These are phyloP conservation scores for Nelumbo lutea DNA, from an alignment of 164 flowering plant genomes.

Conservation along the genomic window DNA sequence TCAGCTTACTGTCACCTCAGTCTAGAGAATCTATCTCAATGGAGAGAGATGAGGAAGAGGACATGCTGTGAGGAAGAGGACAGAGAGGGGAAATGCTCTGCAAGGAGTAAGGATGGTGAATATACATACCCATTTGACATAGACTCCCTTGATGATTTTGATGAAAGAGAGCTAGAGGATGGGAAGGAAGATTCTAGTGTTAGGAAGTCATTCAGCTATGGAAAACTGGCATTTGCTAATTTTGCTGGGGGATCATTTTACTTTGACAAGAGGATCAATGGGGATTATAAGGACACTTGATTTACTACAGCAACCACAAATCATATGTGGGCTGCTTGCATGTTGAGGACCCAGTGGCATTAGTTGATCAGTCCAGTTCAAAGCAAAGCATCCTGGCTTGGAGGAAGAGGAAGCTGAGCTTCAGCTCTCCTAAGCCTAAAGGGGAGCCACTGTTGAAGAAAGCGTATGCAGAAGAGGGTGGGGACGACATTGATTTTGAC, in stretches of 20 bases:
- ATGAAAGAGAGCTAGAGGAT: conserved; percentile 34
- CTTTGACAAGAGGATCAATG: conserved; percentile 18
- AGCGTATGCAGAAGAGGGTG: conserved; percentile 94
- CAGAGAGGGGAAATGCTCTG: conserved; percentile 44
- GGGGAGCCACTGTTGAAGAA: conserved; percentile 95
- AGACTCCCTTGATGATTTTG: conserved; percentile 45
- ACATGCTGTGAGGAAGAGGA: conserved; percentile 30
- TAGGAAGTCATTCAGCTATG: conserved; percentile 85
- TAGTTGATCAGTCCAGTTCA: conserved; percentile 47
- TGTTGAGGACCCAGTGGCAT: too few species aligned
- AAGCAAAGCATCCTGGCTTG: conserved; percentile 75
- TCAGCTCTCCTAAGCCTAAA: conserved; percentile 85
- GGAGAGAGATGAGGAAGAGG: too few species aligned
- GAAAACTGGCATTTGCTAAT: conserved; percentile 81
- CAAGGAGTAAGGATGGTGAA: too few species aligned
- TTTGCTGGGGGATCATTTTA: conserved; percentile 59
- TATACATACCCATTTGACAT: conserved; percentile 8
- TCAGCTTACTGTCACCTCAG: conserved; percentile 27
- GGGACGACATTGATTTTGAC: conserved; percentile 96
- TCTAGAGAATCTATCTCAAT: conserved; percentile 20
- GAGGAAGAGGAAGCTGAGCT: conserved; percentile 89
- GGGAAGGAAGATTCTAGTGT: conserved; percentile 12
- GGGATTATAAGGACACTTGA: too few species aligned
- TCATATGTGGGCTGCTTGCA: too few species aligned
- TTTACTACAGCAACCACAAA: too few species aligned